Percentiles rank a stretch among this genome's conserved stretches.
These are phyloP conservation scores for Aegilops speltoides DNA, from an alignment of 176 grass and related monocot genomes.

Conservation along the genomic window DNA sequence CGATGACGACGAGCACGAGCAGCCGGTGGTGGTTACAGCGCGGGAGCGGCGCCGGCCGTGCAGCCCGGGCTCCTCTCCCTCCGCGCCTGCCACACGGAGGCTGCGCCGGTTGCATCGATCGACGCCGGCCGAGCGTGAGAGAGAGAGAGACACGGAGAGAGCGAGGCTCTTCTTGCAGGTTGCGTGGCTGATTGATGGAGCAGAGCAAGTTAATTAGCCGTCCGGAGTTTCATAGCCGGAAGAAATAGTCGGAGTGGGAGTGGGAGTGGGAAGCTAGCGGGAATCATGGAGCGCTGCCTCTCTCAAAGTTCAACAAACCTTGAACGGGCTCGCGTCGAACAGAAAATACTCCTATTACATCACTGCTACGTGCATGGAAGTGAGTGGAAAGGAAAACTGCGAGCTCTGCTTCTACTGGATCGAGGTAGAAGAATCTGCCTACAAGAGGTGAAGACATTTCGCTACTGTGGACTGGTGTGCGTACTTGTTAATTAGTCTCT, in stretches of 20 bases:
- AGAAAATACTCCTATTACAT: neutral
- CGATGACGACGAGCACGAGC: neutral
- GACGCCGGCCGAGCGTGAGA: neutral
- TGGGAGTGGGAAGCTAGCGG: constrained; percentile 19
- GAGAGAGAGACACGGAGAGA: neutral
- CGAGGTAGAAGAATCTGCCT: neutral
- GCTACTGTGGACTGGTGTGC: too few species aligned
- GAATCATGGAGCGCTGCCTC: constrained; percentile 35
- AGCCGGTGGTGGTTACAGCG: neutral
- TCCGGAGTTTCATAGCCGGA: constrained; percentile 8
- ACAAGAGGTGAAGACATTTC: too few species aligned
- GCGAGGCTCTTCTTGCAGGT: neutral
- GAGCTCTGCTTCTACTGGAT: neutral
- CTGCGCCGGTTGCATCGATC: constrained; percentile 25
- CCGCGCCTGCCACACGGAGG: neutral
- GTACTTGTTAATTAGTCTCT: neutral
- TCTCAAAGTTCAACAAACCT: neutral
- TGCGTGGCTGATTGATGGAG: neutral
- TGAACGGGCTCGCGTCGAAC: neutral
- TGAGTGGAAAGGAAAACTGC: too few species aligned
- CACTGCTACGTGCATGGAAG: neutral
- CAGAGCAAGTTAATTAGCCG: constrained; percentile 6
- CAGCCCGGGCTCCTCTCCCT: neutral
- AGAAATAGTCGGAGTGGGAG: constrained; percentile 30
- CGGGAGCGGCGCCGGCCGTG: neutral